Percentiles rank a stretch among this genome's conserved stretches.
phyloP scores from a whole-genome alignment of 345 rosid genomes.

The Brassica nigra region DNA sequence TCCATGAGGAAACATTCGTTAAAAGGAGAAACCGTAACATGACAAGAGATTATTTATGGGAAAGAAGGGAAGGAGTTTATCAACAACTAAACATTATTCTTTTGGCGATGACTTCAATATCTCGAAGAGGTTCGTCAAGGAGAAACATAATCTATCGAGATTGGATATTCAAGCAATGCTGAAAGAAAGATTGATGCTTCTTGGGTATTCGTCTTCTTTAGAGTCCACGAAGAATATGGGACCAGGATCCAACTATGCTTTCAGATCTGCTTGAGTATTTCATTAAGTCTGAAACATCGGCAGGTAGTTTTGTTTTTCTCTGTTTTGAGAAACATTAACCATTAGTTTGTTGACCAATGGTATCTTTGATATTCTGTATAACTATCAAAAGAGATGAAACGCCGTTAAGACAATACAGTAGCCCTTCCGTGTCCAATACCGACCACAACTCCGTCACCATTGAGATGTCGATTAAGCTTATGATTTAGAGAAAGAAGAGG shows the following conservation, averaged over 20 bases:
- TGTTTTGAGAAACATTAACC: not conserved
- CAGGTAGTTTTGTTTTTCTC: not conserved
- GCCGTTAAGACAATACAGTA: constrained; percentile 27
- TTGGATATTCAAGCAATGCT: constrained; percentile 44
- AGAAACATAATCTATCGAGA: constrained; percentile 71
- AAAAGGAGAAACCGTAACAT: not conserved
- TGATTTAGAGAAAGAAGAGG: constrained; percentile 37
- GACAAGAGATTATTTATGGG: not conserved
- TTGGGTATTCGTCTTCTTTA: constrained; percentile 61
- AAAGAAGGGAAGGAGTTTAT: constrained; percentile 44
- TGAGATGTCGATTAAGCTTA: constrained; percentile 26
- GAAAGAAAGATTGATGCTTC: constrained; percentile 52
- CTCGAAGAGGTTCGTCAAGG: constrained; percentile 46
- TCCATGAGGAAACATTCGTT: not conserved
- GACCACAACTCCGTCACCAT: constrained; percentile 13
- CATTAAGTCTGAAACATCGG: not conserved
- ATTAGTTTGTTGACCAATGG: not conserved
- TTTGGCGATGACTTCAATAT: constrained; percentile 59
- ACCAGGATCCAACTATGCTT: constrained; percentile 7
- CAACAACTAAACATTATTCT: constrained; percentile 75
- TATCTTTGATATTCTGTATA: not conserved
- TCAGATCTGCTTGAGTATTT: constrained; percentile 9
- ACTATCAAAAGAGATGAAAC: constrained; percentile 39
- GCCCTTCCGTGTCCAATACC: constrained; percentile 30
- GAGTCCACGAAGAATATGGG: constrained; percentile 50